Base-by-base conservation (phyloP, 2,329 filamentous ascomycete species). In the Diaporthe vaccinii region DNA sequence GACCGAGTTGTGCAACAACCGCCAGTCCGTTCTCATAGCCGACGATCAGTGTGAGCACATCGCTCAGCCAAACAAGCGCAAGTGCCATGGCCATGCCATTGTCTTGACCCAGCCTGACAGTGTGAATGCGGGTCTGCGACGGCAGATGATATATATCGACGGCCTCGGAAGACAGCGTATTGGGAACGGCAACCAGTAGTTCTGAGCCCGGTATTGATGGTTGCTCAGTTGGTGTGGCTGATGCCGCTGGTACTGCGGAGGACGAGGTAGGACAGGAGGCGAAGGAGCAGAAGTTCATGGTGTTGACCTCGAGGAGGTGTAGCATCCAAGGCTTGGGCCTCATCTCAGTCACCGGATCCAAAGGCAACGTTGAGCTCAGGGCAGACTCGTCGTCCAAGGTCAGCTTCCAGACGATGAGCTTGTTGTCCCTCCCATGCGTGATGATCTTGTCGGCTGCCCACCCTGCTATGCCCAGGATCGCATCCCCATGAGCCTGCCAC, bases 201-300 rank as follows among this genome's bases (percentile, higher is more conserved):
- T 87, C 86, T 12, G 85, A 80, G 3, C 78, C 77, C 2, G 79
- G 73, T 5, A 14, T 15, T 31, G 65, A 28, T 22, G 65, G 49
- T 0, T 55, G 15, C 49, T 41, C 65, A 69, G 65, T 80, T 71
- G 51, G 76, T 41, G 76, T 72, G 25, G 73, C 69, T 68, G 28
- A 76, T 39, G 78, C 71, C 20, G 72, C 41, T 12, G 65, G 34
- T 22, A 31, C 4, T 8, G 78, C 77, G 25, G 82, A 77, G 9
- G 83, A 79, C 10, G 76, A 76, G 58, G 84, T 81, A 75, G 86
- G 76, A 81, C 92, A 93, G 76, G 89, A 88, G 2, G 93, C 89
- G 82, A 98, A 98, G 2, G 93, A 90, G 82, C 97, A 99, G 82
- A 98, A 99, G 82, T 98, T 99, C 85, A 98, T 90, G 1, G 96